Percentiles rank a stretch among this genome's conserved stretches.
These are phyloP conservation scores for Ascocoryne sarcoides DNA, from an alignment of 2,329 filamentous ascomycete genomes.

Conservation along the genomic window DNA sequence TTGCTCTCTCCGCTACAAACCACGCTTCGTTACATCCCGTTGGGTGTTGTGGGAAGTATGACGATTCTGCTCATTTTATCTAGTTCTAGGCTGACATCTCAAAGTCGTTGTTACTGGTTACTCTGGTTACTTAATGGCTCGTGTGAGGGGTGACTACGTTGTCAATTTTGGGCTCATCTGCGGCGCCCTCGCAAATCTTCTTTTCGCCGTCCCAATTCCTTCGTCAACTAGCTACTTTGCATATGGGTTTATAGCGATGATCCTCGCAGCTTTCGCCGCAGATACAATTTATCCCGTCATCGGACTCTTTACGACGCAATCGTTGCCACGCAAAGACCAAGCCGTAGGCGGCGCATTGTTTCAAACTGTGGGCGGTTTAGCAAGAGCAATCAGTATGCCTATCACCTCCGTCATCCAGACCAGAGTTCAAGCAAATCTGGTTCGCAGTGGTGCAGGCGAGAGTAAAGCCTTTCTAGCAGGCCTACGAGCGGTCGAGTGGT, in stretches of 20 bases:
- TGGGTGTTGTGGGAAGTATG: slow-evolving; percentile 44
- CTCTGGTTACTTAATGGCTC: slow-evolving; percentile 21
- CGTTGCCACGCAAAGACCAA: slow-evolving; percentile 54
- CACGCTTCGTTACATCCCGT: slow-evolving; percentile 60
- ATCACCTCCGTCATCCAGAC: slow-evolving; percentile 58
- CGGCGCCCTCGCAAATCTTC: slow-evolving; percentile 40
- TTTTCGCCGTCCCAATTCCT: slow-evolving; percentile 57
- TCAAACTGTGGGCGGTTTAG: slow-evolving; percentile 57
- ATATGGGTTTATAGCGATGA: slow-evolving; percentile 57
- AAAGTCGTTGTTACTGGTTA: slow-evolving; percentile 13
- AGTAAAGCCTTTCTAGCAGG: slow-evolving; percentile 13
- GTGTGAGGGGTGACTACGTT: slow-evolving; percentile 40
- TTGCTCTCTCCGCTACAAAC: slow-evolving; percentile 54
- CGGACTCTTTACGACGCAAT: slow-evolving; percentile 56
- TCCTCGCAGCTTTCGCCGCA: slow-evolving; percentile 55
- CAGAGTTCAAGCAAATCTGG: slow-evolving; percentile 44
- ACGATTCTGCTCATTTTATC: neutral
- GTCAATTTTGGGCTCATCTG: slow-evolving; percentile 39
- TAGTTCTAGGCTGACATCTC: neutral
- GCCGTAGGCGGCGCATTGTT: slow-evolving; percentile 60
- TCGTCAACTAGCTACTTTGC: slow-evolving; percentile 56
- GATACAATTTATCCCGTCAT: slow-evolving; percentile 59
- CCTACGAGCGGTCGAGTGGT: slow-evolving; percentile 19
- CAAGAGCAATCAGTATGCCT: slow-evolving; percentile 56
- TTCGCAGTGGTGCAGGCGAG: slow-evolving; percentile 24